A percentile compares a stretch with the other conserved stretches of the same genome.
Conservation (phyloP, 2,329 filamentous ascomycete genomes). For the Cladophialophora immunda region DNA sequence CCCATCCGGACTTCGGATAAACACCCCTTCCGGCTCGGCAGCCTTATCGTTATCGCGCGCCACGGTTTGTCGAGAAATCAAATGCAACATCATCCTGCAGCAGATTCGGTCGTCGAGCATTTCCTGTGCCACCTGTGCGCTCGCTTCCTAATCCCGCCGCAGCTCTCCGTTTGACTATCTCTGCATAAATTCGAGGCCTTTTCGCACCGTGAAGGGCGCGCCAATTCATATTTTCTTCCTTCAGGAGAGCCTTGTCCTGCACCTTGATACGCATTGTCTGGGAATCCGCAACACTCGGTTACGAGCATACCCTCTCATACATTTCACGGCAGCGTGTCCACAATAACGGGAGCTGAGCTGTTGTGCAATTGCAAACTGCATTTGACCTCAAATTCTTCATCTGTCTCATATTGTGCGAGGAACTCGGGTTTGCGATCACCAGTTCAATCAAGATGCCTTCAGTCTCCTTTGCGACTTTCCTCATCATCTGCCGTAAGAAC, state of each 20-base stretch:
- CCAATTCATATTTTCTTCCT: not conserved
- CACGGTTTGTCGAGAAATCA: slow-evolving; percentile 3
- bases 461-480: slow-evolving; percentile 84
- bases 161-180: slow-evolving; percentile 14
- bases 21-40: slow-evolving; percentile 13
- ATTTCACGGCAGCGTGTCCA: not conserved
- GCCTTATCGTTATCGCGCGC: slow-evolving; percentile 24
- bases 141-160: slow-evolving; percentile 23
- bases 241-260: not conserved
- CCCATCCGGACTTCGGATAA: slow-evolving; percentile 11
- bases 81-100: slow-evolving; percentile 20
- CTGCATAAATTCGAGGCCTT: not conserved
- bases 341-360: not conserved
- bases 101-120: slow-evolving; percentile 4
- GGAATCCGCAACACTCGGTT: not conserved
- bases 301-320: not conserved
- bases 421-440: not conserved
- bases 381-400: not conserved
- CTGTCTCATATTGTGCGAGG: not conserved
- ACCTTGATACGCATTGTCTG: not conserved
- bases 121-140: slow-evolving; percentile 17
- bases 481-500: slow-evolving; percentile 65
- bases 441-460: slow-evolving; percentile 36
- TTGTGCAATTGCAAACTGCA: not conserved
- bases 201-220: not conserved